Evolutionary conservation across 2,329 filamentous ascomycete species (phyloP).

Genomic region (Sarocladium strictum): DNA sequence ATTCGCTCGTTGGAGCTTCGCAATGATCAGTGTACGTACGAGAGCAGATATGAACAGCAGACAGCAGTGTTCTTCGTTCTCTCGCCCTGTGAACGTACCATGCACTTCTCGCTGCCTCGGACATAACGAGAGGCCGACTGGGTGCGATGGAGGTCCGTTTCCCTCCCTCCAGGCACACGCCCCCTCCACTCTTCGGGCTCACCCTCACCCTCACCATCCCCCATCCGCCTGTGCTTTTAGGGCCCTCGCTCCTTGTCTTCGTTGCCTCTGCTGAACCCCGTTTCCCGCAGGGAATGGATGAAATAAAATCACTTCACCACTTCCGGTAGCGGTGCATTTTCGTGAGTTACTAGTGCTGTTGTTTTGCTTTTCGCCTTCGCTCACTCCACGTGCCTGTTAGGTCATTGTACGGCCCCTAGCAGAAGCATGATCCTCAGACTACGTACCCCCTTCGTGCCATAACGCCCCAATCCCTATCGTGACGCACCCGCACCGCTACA

Average conservation of each 20-base stretch:
- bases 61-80: not conserved
- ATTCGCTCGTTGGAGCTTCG: no score
- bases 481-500: no score
- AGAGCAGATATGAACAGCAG: no score
- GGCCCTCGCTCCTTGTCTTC: not conserved
- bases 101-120: conserved; percentile 28
- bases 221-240: not conserved
- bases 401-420: not conserved
- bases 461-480: no score
- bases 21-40: no score
- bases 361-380: no score
- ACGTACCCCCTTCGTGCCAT: not conserved
- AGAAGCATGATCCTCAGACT: not conserved
- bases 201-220: not conserved
- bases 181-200: no score
- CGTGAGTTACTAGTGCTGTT: no score
- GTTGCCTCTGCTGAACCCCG: no score
- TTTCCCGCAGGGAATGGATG: not conserved
- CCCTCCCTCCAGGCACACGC: conserved; percentile 12
- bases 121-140: conserved; percentile 34
- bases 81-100: not conserved
- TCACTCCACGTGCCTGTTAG: no score
- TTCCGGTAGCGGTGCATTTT: not conserved
- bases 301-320: not conserved
- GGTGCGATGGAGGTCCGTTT: no score